Base-by-base conservation (phyloP, 139 green algal species). In the Gonium pectorale region DNA sequence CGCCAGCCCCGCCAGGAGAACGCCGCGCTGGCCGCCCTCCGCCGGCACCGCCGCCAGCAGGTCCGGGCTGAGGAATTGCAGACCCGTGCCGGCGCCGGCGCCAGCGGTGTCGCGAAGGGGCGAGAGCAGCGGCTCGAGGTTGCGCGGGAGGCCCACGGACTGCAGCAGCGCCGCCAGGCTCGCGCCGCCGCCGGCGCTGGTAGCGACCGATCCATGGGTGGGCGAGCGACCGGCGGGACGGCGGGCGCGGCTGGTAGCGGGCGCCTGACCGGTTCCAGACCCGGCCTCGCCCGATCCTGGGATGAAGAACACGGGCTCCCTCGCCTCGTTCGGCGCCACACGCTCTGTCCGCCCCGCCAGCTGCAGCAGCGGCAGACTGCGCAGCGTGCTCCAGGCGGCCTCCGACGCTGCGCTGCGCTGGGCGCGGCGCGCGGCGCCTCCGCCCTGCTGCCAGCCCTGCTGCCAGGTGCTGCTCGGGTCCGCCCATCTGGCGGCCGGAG, bases 1-100 rank as follows among this genome's bases (percentile, higher is more conserved):
- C 37, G 37, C 26, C 31, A 81, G 73, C 13, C 73, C 73, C 31
- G 54, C 54, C 37, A 69, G 54, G 37, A 81, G 73, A 13, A 81
- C 54, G 4, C 9, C 73, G 0, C 73, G 73, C 54, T 81, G 73
- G 26, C 68, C 73, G 26, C 68, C 73, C n/a, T 38, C 72, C 0
- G 33, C 6, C 33, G 54, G 26, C 46, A 64, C 54, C 26, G n/a
- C 26, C 11, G 1, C 8, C 31, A 27, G 9, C 27, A 81, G 73
- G 1, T 5, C 27, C 5, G 73, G 73, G 38, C 43, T 43, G 37
- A 81, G 73, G 54, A 81, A 81, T 3, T 2, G 54, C 0, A 81
- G 0, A 4, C 6, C 29, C 9, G 43, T 8, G 60, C 7, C 7
- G 22, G 29, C n/a, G 43, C 27, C 29, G 68, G 33, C 63, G 9